Evolutionary conservation across 2,329 filamentous ascomycete genomes (phyloP).

Genomic region (Fusarium sp.): DNA sequence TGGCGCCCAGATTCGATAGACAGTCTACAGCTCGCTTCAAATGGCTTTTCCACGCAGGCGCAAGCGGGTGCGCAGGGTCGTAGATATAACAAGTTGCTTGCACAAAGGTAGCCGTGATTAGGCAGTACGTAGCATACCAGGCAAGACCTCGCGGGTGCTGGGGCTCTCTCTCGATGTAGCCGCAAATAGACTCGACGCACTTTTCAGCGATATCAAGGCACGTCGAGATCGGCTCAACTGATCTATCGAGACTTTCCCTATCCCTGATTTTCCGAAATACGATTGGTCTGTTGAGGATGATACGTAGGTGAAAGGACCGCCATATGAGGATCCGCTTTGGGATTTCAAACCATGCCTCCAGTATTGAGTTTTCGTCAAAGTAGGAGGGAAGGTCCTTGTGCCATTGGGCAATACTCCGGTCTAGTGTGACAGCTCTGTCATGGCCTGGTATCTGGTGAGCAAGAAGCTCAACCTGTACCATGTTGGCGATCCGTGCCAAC

Average conservation of each 20-base stretch:
- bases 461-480: slow-evolving; percentile 33
- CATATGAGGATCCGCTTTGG: slow-evolving; percentile 33
- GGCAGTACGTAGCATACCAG: slow-evolving; percentile 39
- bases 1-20: no score
- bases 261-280: slow-evolving; percentile 2
- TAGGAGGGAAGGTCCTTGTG: no score
- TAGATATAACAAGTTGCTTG: slow-evolving; percentile 35
- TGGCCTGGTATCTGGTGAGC: slow-evolving; percentile 30
- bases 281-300: slow-evolving; percentile 31
- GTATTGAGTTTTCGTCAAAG: no score
- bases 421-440: neutral
- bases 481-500: slow-evolving; percentile 34
- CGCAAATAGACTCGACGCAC: slow-evolving; percentile 13
- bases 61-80: slow-evolving; percentile 22
- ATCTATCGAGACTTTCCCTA: no score
- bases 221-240: no score
- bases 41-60: slow-evolving; percentile 24
- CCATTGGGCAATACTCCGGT: no score
- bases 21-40: slow-evolving; percentile 1
- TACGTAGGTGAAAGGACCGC: slow-evolving; percentile 34
- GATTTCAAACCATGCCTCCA: slow-evolving; percentile 21
- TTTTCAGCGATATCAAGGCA: no score
- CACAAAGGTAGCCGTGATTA: slow-evolving; percentile 37
- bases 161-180: slow-evolving; percentile 10
- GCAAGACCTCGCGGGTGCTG: slow-evolving; percentile 21